Evolutionary conservation across 768 basidiomycete genomes (phyloP).

Genomic region (Hygrophorus pudorinus): DNA sequence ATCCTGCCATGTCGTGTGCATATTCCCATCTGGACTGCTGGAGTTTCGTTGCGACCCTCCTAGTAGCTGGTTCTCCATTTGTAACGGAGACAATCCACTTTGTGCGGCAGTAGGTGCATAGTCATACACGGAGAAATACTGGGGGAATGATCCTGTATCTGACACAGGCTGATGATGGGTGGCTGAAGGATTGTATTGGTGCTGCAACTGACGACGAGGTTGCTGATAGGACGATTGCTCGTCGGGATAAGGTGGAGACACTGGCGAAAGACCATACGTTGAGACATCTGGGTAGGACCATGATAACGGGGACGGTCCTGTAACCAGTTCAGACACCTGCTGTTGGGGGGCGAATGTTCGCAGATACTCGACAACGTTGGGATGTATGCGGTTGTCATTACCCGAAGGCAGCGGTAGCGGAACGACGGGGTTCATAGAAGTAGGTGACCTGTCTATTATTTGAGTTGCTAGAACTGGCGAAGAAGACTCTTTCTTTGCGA

Average conservation of each 20-base stretch:
- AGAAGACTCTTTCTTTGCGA: constrained; percentile 46
- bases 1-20: constrained; percentile 57
- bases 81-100: constrained; percentile 18
- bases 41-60: constrained; percentile 19
- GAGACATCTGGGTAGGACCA: constrained; percentile 4
- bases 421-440: constrained; percentile 61
- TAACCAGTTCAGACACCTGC: constrained; percentile 6
- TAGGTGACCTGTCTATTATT: constrained; percentile 55
- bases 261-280: constrained; percentile 5
- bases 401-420: constrained; percentile 54
- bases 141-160: constrained; percentile 34
- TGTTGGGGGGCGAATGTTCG: constrained; percentile 37
- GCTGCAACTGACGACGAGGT: constrained; percentile 14
- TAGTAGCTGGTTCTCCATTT: constrained; percentile 32
- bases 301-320: background rate
- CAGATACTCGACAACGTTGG: constrained; percentile 59
- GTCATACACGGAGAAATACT: constrained; percentile 41
- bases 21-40: constrained; percentile 50
- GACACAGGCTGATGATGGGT: constrained; percentile 12
- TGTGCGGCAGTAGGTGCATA: constrained; percentile 7
- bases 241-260: constrained; percentile 1
- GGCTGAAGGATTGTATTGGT: constrained; percentile 12
- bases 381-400: constrained; percentile 42
- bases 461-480: constrained; percentile 26
- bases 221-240: constrained; percentile 6